These are phyloP conservation scores for Beta lomatogona DNA, from an alignment of 179 eudicot species.

Conservation along the genomic window DNA sequence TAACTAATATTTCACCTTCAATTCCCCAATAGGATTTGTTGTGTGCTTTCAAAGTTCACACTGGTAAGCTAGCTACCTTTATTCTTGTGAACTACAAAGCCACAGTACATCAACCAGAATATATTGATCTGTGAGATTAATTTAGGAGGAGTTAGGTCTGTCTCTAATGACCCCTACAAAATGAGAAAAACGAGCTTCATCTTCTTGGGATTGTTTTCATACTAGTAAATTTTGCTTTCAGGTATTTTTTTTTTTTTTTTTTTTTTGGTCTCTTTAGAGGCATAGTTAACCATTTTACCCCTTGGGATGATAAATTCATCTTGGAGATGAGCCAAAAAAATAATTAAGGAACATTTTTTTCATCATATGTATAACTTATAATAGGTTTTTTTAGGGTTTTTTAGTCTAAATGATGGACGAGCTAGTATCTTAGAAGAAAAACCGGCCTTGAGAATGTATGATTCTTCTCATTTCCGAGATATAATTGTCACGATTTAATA, in stretches of 20 bases:
- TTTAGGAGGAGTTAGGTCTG: slow-evolving; percentile 19
- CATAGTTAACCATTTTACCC: neutral
- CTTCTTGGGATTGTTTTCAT: slow-evolving; percentile 24
- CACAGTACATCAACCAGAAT: slow-evolving; percentile 6
- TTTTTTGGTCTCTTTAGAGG: neutral
- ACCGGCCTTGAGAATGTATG: too few relatives aligned
- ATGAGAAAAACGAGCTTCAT: slow-evolving; percentile 29
- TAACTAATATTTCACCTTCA: neutral
- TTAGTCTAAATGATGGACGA: too few relatives aligned
- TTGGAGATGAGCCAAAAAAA: too few relatives aligned
- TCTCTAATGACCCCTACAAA: slow-evolving; percentile 10
- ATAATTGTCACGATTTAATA: too few relatives aligned
- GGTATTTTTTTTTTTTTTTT: neutral
- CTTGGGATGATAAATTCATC: too few relatives aligned
- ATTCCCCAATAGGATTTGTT: slow-evolving; percentile 7
- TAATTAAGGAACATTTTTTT: too few relatives aligned
- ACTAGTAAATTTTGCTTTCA: neutral
- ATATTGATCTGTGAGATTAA: slow-evolving; percentile 15
- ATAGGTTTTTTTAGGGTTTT: too few relatives aligned
- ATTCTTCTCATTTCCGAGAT: too few relatives aligned
- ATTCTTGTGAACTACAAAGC: neutral
- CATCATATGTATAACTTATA: too few relatives aligned
- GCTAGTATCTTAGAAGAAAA: too few relatives aligned
- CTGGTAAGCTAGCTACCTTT: neutral
- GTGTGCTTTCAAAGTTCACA: slow-evolving; percentile 22